Conservation (phyloP, 768 basidiomycete genomes). For the Leccinum boreale region DNA sequence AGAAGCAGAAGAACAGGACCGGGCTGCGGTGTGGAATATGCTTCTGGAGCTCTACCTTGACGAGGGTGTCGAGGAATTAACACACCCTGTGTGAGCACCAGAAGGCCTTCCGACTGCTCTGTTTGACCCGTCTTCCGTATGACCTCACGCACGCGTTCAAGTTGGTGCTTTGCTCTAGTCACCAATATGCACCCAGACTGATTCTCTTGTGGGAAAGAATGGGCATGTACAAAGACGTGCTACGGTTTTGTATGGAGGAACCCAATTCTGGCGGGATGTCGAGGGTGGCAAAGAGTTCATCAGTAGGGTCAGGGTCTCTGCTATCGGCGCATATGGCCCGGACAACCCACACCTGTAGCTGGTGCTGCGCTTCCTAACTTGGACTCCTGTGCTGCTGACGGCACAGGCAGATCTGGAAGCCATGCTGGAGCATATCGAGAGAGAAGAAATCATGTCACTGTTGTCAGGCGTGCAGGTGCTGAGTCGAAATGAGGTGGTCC, state of each 20-base stretch:
- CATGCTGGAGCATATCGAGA: slow-evolving; percentile 76
- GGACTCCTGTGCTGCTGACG: slow-evolving; percentile 66
- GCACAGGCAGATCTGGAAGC: slow-evolving; percentile 67
- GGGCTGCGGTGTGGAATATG: slow-evolving; percentile 91
- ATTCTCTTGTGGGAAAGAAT: slow-evolving; percentile 90
- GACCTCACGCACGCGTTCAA: slow-evolving; percentile 77
- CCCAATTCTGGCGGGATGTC: slow-evolving; percentile 27
- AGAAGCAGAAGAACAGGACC: slow-evolving; percentile 58
- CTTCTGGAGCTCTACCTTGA: slow-evolving; percentile 89
- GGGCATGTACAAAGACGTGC: slow-evolving; percentile 94
- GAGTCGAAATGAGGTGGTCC: slow-evolving; percentile 85
- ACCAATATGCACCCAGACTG: slow-evolving; percentile 76
- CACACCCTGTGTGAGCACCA: slow-evolving; percentile 18
- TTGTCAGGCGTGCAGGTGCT: slow-evolving; percentile 87
- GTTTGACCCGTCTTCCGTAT: slow-evolving; percentile 62
- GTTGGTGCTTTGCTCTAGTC: slow-evolving; percentile 87
- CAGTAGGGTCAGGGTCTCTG: slow-evolving; percentile 25
- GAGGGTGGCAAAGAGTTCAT: neutral
- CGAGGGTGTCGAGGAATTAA: slow-evolving; percentile 18
- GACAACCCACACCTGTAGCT: slow-evolving; percentile 77
- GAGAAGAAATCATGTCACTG: slow-evolving; percentile 80
- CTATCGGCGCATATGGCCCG: slow-evolving; percentile 60
- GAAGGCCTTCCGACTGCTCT: slow-evolving; percentile 74
- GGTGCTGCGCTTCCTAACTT: slow-evolving; percentile 86
- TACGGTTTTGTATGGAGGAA: slow-evolving; percentile 90